Percentiles rank a stretch among this genome's conserved stretches.
Evolutionary conservation across 1,284 basidiomycete genomes (phyloP).

Genomic region (Phellinidium pouzarii): DNA sequence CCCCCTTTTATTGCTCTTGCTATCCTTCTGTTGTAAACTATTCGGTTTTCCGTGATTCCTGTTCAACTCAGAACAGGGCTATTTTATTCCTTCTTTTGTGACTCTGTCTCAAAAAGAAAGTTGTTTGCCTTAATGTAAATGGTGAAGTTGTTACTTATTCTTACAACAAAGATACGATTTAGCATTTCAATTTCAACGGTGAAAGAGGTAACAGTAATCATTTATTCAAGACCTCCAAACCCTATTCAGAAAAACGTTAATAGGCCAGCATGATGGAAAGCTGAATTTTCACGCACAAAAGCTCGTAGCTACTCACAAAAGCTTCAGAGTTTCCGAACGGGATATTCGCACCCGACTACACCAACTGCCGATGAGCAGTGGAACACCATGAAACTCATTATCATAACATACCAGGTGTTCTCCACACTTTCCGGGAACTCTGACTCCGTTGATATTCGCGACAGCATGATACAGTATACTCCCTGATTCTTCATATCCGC

Average conservation of each 20-base stretch:
- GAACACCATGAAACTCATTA: slow-evolving; percentile 23
- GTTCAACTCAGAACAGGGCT: background rate
- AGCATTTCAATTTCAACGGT: no score
- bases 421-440: slow-evolving; percentile 67
- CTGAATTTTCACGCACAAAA: slow-evolving; percentile 46
- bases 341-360: slow-evolving; percentile 37
- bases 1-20: background rate
- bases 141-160: no score
- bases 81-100: background rate
- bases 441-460: slow-evolving; percentile 40
- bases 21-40: background rate
- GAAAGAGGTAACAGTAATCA: background rate
- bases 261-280: background rate
- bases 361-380: slow-evolving; percentile 17
- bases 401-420: slow-evolving; percentile 51
- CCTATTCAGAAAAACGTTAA: background rate
- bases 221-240: slow-evolving; percentile 10
- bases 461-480: slow-evolving; percentile 49
- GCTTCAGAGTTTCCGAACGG: slow-evolving; percentile 38
- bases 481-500: slow-evolving; percentile 38
- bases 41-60: background rate
- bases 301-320: slow-evolving; percentile 41
- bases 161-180: no score
- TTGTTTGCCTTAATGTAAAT: no score
- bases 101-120: background rate